Evolutionary conservation across 2,329 filamentous ascomycete genomes (phyloP), one percentile per base, ranked within the genome.

Genomic region (Penicillium sp.): DNA sequence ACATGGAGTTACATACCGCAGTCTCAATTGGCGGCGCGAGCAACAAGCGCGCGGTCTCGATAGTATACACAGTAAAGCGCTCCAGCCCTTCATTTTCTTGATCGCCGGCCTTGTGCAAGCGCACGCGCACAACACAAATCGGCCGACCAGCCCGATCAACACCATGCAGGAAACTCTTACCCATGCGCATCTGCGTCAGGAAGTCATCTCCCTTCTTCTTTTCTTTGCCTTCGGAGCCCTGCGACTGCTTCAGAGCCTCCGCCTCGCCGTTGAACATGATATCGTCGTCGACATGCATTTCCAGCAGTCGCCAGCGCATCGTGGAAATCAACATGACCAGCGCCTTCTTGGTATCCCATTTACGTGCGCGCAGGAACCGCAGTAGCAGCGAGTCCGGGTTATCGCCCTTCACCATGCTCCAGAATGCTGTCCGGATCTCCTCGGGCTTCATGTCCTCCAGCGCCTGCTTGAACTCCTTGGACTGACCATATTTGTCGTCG

Each of bases 391-490:
- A 88, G 74, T 99, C 94, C 0, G 94, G 94, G 69, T 97, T 85
- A 68, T 99, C 94, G 66, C 94, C 88, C 78, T 97, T 99, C 55
- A 93, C 84, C 91, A 97, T 96, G 62, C 78, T 83, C 94, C 94
- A 97, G 69, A 97, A 89, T 0, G 91, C 87, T 14, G 81, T 79
- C 48, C 91, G 85, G 61, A 99, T 84, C 40, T 88, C 81, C 66
- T 95, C 90, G 0, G 93, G 90, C 0, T 85, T 82, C 66, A 88
- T 83, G 56, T 83, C 90, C 45, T 88, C 86, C 9, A 99, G 75
- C 0, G 91, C 90, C 38, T 93, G 85, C 63, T 90, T 84, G 74
- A 91, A 97, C 46, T 91, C 86, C 74, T 93, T 94, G 35, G 84
- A 89, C 73, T 94, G 89, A 43, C 91, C 92, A 71, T 95, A 93